A percentile compares a stretch with the other conserved stretches of the same genome.
phyloP scores from a whole-genome alignment of 306 rosid genomes.

The Leucaena leucocephala region DNA sequence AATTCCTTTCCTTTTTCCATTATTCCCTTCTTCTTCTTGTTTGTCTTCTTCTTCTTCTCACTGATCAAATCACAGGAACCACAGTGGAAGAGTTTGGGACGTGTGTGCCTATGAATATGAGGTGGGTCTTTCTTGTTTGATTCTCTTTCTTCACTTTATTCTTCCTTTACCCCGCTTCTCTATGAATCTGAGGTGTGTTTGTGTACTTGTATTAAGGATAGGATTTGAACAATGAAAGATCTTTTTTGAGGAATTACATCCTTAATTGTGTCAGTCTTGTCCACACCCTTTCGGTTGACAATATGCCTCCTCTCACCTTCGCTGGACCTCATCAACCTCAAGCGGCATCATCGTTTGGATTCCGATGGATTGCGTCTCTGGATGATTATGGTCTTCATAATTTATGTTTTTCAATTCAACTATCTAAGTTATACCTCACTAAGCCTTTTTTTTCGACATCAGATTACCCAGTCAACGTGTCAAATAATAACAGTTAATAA shows the following conservation, averaged over 20 bases:
- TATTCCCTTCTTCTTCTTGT: background rate
- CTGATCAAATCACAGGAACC: background rate
- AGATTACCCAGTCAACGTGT: no score
- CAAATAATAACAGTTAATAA: no score
- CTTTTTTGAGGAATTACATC: background rate
- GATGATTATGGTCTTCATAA: no score
- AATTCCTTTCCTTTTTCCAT: background rate
- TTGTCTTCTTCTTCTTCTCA: slow-evolving; percentile 1
- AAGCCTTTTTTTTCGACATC: no score
- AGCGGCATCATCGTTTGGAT: no score
- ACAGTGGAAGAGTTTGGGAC: slow-evolving; percentile 66
- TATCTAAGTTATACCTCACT: no score
- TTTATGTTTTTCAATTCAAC: no score
- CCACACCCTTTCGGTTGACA: no score
- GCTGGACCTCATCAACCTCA: no score
- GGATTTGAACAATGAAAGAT: background rate
- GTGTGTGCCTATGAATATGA: slow-evolving; percentile 49
- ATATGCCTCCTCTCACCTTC: no score
- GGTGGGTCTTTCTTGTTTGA: slow-evolving; percentile 44
- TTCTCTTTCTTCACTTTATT: background rate
- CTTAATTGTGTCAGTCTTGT: background rate
- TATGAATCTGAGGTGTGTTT: background rate
- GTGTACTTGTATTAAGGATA: background rate
- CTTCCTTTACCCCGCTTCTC: background rate
- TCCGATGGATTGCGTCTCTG: no score